A percentile compares a stretch with the other conserved stretches of the same genome.
Evolutionary conservation across 441 rosid species (phyloP).

Genomic region (Breynia disticha): DNA sequence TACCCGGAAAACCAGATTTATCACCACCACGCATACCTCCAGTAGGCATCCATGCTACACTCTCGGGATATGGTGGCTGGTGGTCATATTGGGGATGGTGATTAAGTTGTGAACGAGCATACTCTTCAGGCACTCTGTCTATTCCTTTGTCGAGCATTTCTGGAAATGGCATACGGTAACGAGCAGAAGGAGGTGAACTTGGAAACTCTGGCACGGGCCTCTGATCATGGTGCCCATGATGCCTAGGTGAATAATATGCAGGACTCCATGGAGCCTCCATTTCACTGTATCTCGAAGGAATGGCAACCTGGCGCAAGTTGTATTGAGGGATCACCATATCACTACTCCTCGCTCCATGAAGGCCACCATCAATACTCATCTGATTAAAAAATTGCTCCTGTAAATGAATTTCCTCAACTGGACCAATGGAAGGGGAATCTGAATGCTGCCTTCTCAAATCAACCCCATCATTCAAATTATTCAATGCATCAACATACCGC

Average conservation of each 20-base stretch:
- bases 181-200: slow-evolving; percentile 67
- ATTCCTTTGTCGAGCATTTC: slow-evolving; percentile 48
- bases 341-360: slow-evolving; percentile 39
- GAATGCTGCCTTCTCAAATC: slow-evolving; percentile 55
- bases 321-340: slow-evolving; percentile 46
- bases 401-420: slow-evolving; percentile 43
- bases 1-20: slow-evolving; percentile 72
- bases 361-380: slow-evolving; percentile 46
- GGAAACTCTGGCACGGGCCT: slow-evolving; percentile 59
- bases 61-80: slow-evolving; percentile 55
- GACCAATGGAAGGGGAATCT: slow-evolving; percentile 47
- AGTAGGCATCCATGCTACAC: slow-evolving; percentile 66
- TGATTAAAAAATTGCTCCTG: slow-evolving; percentile 54
- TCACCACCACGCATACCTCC: slow-evolving; percentile 56
- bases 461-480: slow-evolving; percentile 59
- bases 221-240: slow-evolving; percentile 67
- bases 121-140: slow-evolving; percentile 74
- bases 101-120: slow-evolving; percentile 40
- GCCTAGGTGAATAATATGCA: slow-evolving; percentile 78
- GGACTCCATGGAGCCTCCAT: slow-evolving; percentile 89
- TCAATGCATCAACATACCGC: slow-evolving; percentile 94
- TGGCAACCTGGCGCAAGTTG: slow-evolving; percentile 56
- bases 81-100: slow-evolving; percentile 51
- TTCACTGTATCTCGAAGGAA: slow-evolving; percentile 75
- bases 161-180: slow-evolving; percentile 54